These are phyloP conservation scores for Sutorius australiensis DNA, from an alignment of 768 basidiomycete genomes.

Conservation along the genomic window DNA sequence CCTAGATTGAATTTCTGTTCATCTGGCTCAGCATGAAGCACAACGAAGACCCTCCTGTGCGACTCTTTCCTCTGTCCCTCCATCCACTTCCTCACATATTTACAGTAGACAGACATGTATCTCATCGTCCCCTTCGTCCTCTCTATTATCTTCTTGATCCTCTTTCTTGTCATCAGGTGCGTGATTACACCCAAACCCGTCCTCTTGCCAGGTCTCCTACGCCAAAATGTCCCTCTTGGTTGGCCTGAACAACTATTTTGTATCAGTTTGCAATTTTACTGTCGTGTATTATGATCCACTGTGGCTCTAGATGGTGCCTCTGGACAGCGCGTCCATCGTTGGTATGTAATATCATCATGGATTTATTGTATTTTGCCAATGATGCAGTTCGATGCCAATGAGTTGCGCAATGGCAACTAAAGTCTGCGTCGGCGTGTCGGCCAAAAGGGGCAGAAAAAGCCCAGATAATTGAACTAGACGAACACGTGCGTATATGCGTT, in stretches of 20 bases:
- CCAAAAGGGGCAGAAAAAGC: too few species aligned
- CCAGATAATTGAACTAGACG: too few species aligned
- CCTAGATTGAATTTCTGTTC: constrained; percentile 55
- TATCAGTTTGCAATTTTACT: constrained; percentile 69
- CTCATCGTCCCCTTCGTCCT: constrained; percentile 50
- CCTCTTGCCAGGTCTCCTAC: constrained; percentile 61
- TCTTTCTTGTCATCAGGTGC: constrained; percentile 61
- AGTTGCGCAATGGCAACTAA: too few species aligned
- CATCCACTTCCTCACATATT: neutral
- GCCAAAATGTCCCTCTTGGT: constrained; percentile 67
- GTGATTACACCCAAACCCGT: constrained; percentile 65
- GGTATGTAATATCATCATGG: constrained; percentile 32
- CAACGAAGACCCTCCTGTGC: constrained; percentile 61
- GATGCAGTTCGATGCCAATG: too few species aligned
- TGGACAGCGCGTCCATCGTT: constrained; percentile 63
- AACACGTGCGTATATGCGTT: too few species aligned
- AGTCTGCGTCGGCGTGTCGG: too few species aligned
- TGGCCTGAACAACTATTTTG: constrained; percentile 66
- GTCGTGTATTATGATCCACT: constrained; percentile 76
- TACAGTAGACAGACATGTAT: constrained; percentile 50
- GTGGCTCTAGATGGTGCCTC: constrained; percentile 77
- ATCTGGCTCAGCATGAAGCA: constrained; percentile 68
- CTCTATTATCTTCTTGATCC: constrained; percentile 40
- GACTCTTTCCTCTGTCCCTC: constrained; percentile 9
- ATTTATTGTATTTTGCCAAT: too few species aligned